Percentiles rank a stretch among this genome's conserved stretches.
phyloP scores from a whole-genome alignment of 148 eudicot genomes.

The Linanthus parryae region DNA sequence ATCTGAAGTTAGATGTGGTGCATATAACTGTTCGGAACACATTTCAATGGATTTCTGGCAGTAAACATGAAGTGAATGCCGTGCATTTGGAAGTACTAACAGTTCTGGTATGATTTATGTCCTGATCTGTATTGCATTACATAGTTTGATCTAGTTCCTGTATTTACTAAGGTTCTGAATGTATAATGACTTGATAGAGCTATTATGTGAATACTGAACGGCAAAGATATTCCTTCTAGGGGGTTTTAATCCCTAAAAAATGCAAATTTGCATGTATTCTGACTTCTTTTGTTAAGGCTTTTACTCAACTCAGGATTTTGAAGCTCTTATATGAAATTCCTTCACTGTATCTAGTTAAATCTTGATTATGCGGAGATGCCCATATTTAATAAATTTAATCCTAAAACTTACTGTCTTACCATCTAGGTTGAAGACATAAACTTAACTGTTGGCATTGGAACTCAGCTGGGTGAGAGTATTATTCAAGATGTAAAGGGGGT shows the following conservation, averaged over 20 bases:
- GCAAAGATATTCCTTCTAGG: no score
- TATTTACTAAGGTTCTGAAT: background rate
- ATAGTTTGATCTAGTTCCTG: background rate
- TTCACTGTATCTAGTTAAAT: no score
- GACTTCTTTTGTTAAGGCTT: no score
- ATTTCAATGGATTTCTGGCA: slow-evolving; percentile 73
- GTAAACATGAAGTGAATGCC: slow-evolving; percentile 62
- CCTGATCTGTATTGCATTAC: background rate
- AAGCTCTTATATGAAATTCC: no score
- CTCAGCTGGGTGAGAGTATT: slow-evolving; percentile 75
- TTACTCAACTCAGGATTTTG: no score
- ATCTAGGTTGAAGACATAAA: slow-evolving; percentile 89
- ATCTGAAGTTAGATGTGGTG: slow-evolving; percentile 85
- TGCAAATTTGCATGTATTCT: no score
- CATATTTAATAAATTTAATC: no score
- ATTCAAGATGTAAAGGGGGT: slow-evolving; percentile 86
- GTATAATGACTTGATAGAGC: no score
- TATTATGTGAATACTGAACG: no score
- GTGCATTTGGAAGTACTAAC: slow-evolving; percentile 74
- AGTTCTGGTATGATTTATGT: slow-evolving; percentile 47
- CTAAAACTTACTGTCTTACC: slow-evolving; percentile 6
- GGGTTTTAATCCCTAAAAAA: no score
- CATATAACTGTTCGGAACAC: slow-evolving; percentile 85
- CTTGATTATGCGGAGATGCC: no score
- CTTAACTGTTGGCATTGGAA: slow-evolving; percentile 72